Conservation (phyloP, 1,139 yeast species). For the Yarrowia galli region DNA sequence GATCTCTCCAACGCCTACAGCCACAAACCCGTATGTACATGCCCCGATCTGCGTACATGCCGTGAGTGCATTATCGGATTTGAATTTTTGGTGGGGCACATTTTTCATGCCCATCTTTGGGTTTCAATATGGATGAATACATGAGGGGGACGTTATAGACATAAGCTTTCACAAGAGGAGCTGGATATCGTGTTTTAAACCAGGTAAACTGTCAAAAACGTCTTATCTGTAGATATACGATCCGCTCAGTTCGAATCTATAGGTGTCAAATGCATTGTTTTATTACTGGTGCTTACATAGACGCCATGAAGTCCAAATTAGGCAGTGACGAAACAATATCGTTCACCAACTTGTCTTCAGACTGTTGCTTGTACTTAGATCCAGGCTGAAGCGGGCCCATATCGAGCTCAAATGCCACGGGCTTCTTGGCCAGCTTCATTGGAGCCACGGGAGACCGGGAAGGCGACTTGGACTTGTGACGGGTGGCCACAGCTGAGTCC, state of each 20-base stretch:
- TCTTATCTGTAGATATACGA: too few relatives aligned
- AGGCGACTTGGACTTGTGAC: constrained; percentile 17
- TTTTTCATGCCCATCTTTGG: not conserved
- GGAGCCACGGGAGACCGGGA: constrained; percentile 20
- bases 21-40: too few relatives aligned
- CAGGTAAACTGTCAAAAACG: too few relatives aligned
- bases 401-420: constrained; percentile 9
- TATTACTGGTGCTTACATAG: not conserved
- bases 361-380: constrained; percentile 27
- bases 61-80: constrained; percentile 32
- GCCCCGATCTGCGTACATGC: too few relatives aligned
- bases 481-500: constrained; percentile 7
- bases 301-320: constrained; percentile 14
- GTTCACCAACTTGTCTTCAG: constrained; percentile 22
- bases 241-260: too few relatives aligned
- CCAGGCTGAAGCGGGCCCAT: constrained; percentile 33
- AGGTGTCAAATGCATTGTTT: not conserved
- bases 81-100: constrained; percentile 20
- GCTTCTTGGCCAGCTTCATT: constrained; percentile 25
- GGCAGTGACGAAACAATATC: constrained; percentile 24
- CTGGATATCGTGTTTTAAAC: too few relatives aligned
- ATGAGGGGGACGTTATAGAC: not conserved
- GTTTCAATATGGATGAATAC: not conserved
- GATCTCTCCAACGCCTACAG: not conserved
- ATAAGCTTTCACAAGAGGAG: too few relatives aligned